Evolutionary conservation across 805 yeast species (phyloP), one percentile per base, ranked within the genome.

Genomic region (Maudiozyma barnettii): DNA sequence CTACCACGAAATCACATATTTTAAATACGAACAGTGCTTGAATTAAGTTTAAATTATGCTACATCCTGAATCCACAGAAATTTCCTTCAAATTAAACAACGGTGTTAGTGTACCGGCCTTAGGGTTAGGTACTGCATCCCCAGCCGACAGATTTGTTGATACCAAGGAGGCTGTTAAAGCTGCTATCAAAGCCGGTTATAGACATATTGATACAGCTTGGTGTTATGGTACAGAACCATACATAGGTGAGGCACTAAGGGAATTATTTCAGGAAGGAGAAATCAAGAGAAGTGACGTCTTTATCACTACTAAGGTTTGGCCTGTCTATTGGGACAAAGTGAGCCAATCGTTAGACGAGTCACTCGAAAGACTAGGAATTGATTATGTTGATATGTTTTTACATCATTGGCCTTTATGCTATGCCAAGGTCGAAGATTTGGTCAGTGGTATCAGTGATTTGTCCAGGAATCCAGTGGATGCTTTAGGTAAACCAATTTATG

Each of bases 191-290:
- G 68, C 71, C 8, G 90, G 90, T 10, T 81, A 81, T 63, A 73
- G 81, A 51, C 87, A 81, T 60, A 80, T 84, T 54, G 95, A 84
- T 62, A 78, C 89, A 9, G 93, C 93, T 2, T 77, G 77, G 60
- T 71, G 73, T 50, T 85, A 85, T 61, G 76, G 76, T 2, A 82
- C 81, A 59, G 95, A 86, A 63, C 70, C 64, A 16, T 79, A 75
- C 52, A 82, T 82, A 13, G 89, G 95, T 30, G 69, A 72, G 45
- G 93, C 72, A 4, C 60, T 80, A 50, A 69, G 72, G 45, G 73
- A 73, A 49, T 61, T 75, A 48, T 66, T 78, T 49, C 72, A 64
- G 14, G 73, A 70, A 48, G 76, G 78, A 12, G 56, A 60, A 16
- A 62, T 74, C 44, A 71, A 71, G 53, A 67, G 81, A 58, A 76